These are phyloP conservation scores for Cutaneotrichosporon daszewskae DNA, from an alignment of 1,284 basidiomycete genomes.

Conservation along the genomic window DNA sequence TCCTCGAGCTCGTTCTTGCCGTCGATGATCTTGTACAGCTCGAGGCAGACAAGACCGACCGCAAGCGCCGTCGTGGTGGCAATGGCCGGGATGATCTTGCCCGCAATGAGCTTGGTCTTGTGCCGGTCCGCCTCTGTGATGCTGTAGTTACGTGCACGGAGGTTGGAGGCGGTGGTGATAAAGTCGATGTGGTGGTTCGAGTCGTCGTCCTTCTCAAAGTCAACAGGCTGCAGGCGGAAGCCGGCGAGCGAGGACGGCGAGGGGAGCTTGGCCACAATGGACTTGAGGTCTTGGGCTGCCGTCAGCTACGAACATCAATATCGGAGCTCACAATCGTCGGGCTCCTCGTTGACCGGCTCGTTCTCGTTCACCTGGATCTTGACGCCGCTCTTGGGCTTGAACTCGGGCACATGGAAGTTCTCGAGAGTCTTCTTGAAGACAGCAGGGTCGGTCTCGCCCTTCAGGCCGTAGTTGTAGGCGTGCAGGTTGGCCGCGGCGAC, in stretches of 20 bases:
- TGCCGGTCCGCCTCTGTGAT: constrained; percentile 86
- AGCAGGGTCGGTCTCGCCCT: constrained; percentile 74
- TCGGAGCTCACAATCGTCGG: constrained; percentile 46
- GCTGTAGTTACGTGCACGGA: constrained; percentile 92
- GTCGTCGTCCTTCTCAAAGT: constrained; percentile 99
- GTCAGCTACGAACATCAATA: constrained; percentile 3
- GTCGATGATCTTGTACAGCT: constrained; percentile 98
- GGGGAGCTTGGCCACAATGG: constrained; percentile 66
- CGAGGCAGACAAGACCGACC: constrained; percentile 90
- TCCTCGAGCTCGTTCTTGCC: constrained; percentile 86
- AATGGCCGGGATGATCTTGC: constrained; percentile 99
- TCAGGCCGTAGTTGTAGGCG: constrained; percentile 96
- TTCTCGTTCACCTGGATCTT: constrained; percentile 94
- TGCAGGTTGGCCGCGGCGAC: constrained; percentile 93
- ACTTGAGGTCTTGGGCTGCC: constrained; percentile 54
- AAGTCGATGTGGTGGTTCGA: constrained; percentile 98
- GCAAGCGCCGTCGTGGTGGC: constrained; percentile 96
- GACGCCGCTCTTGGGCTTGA: constrained; percentile 84
- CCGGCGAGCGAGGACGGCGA: constrained; percentile 84
- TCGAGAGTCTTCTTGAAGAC: constrained; percentile 81
- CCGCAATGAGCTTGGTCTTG: constrained; percentile 96
- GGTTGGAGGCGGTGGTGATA: constrained; percentile 95
- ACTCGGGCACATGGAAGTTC: constrained; percentile 84
- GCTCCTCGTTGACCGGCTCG: constrained; percentile 66
- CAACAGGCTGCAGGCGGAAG: constrained; percentile 88